Evolutionary conservation across 2,329 filamentous ascomycete species (phyloP), one percentile per base, ranked within the genome.

Genomic region (Fusarium sp.): DNA sequence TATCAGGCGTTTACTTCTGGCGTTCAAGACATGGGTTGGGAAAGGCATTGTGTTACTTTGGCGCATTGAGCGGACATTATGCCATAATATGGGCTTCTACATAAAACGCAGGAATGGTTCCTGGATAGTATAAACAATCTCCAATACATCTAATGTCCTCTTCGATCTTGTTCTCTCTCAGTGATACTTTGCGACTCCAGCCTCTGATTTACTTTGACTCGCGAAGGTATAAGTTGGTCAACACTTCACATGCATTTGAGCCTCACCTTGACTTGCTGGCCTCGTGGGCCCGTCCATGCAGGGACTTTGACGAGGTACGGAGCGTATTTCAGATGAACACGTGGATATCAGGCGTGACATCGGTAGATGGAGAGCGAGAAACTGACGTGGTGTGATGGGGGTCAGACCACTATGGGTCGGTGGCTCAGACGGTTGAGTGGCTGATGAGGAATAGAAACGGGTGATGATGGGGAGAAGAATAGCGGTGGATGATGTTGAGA

Each of bases 391-490:
- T 57, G 51, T 47, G 39, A 57, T 38, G 38, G 16, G 18, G 24
- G 58, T 77, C 75, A 77, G 71, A 45, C 75, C 75, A 77, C 71
- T 55, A 69, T 77, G 75, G 71, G 75, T 54, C 75, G 70, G 74
- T 71, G 64, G 54, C 66, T 74, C 74, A 64, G 72, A 68, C 36
- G 65, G 59, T 71, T 68, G 28, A 24, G 66, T 73, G 65, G 61
- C 66, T 72, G 60, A 72, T 56, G 70, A 26, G 14, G 58, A 22
- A 56, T 39, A 20, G 28, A 26, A 72, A 69, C 65, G 38, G 47
- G 54, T 64, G 64, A 72, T 47, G n/a, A 30, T 74, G 42, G 50
- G 35, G 51, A 51, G 38, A 26, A 63, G 20, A 13, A 11, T 20
- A 31, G 63, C 54, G 61, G 50, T 64, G 31, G 22, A 30, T 26